Evolutionary conservation across 2,329 filamentous ascomycete genomes (phyloP), one percentile per base, ranked within the genome.

Genomic region (Cladophialophora bantiana): DNA sequence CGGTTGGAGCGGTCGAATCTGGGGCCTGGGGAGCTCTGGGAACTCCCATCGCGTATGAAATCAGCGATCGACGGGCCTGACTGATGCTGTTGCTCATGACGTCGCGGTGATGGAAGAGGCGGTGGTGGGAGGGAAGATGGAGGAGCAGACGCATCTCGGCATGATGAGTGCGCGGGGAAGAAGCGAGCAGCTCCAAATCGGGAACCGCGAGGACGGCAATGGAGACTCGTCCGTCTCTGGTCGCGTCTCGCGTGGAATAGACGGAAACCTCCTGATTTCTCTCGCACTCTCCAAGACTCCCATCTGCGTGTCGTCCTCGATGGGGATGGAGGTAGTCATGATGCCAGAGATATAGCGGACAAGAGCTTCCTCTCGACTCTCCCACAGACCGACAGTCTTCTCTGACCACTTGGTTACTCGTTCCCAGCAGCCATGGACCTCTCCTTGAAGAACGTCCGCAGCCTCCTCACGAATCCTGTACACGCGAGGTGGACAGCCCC

Each of bases 401-500:
- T 7, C 26, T 32, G 26, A 15, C 50, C 20, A 13, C 20, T 32
- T 15, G 26, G 15, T n/a, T 32, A 54, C 52, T 15, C 31, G 13
- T 34, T n/a, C 13, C 18, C 3, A 10, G 50, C 61, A 31, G 63
- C 35, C 34, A 81, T 81, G 79, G 74, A 76, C 40, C 69, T 77
- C 60, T 76, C 74, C 63, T 42, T 59, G 2, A 67, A 68, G 48
- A 68, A 75, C n/a, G 60, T 76, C 53, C 67, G 74, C 59, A 77
- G 78, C 70, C 69, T 88, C 12, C 79, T 83, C 35, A 81, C 77
- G n/a, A 84, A 89, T 69, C 83, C 85, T 0, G 80, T 79, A 57
- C 83, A 89, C 73, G 84, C 84, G 56, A 78, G 75, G 85, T 90
- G 87, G 87, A 83, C 94, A 50, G 82, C 88, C 5, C 84, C 88